A percentile compares a stretch with the other conserved stretches of the same genome.
phyloP scores from a whole-genome alignment of 2,329 filamentous ascomycete species.

The Cordyceps cicadae region DNA sequence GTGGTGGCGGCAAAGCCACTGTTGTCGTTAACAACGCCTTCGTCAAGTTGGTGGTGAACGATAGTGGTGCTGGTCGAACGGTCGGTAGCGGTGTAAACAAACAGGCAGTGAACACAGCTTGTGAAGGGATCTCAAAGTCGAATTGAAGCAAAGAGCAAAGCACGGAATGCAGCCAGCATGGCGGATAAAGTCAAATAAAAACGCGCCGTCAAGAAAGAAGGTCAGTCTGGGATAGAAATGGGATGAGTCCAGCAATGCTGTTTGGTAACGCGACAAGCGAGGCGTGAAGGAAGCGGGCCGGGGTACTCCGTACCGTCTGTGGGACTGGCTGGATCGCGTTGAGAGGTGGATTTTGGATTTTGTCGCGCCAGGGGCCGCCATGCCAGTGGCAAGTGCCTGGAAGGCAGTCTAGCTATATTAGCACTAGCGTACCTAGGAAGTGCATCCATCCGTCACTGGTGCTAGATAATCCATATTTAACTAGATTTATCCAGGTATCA shows the following conservation, averaged over 20 bases:
- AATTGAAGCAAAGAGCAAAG: slow-evolving; percentile 5
- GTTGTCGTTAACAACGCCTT: neutral
- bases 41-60: neutral
- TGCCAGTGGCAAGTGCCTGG: neutral
- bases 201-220: neutral
- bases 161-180: neutral
- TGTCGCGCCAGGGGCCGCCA: neutral
- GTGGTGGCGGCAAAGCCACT: neutral
- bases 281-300: neutral
- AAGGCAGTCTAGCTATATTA: neutral
- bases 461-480: too few relatives aligned
- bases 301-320: neutral
- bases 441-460: too few relatives aligned
- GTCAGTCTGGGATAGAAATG: neutral
- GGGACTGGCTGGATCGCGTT: slow-evolving; percentile 1
- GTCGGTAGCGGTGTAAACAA: slow-evolving; percentile 5
- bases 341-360: neutral
- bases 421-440: neutral
- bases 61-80: neutral
- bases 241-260: neutral
- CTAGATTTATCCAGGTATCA: neutral
- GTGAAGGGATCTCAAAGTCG: neutral
- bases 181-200: neutral
- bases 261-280: slow-evolving; percentile 6
- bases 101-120: neutral